These are phyloP conservation scores for Fusarium verrucosum DNA, from an alignment of 2,329 filamentous ascomycete genomes.

Conservation along the genomic window DNA sequence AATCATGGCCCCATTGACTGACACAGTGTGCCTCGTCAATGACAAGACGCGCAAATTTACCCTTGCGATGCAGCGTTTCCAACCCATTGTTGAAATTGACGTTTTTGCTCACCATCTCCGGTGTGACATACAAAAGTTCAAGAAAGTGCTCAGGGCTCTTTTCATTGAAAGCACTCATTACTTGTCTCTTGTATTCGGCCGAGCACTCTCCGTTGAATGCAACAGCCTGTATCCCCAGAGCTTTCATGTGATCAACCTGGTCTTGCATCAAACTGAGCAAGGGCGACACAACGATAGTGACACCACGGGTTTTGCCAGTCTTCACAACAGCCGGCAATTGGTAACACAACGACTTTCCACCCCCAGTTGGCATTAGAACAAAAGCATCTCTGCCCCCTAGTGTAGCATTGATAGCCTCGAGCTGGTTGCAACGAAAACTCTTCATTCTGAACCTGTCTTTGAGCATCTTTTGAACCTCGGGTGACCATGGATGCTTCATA, in stretches of 20 bases:
- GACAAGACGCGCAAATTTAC: conserved; percentile 86
- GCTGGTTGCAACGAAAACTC: conserved; percentile 89
- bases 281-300: conserved; percentile 95
- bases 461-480: conserved; percentile 82
- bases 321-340: conserved; percentile 88
- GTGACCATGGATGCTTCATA: conserved; percentile 82
- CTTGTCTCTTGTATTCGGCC: conserved; percentile 67
- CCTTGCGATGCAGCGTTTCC: conserved; percentile 71
- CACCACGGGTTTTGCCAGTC: conserved; percentile 81
- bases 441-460: conserved; percentile 84
- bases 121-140: conserved; percentile 92
- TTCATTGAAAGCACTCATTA: conserved; percentile 72
- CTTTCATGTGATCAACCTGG: conserved; percentile 84
- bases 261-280: conserved; percentile 97
- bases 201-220: conserved; percentile 82
- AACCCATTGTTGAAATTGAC: conserved; percentile 72
- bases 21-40: conserved; percentile 99
- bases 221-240: conserved; percentile 79
- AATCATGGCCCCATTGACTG: conserved; percentile 99
- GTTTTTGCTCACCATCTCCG: conserved; percentile 94
- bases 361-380: conserved; percentile 96
- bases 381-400: conserved; percentile 89
- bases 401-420: conserved; percentile 96
- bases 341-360: conserved; percentile 96
- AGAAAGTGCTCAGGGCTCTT: conserved; percentile 77